A percentile compares a stretch with the other conserved stretches of the same genome.
These are phyloP conservation scores for Trichoderma sp. DNA, from an alignment of 2,329 filamentous ascomycete species.

Conservation along the genomic window DNA sequence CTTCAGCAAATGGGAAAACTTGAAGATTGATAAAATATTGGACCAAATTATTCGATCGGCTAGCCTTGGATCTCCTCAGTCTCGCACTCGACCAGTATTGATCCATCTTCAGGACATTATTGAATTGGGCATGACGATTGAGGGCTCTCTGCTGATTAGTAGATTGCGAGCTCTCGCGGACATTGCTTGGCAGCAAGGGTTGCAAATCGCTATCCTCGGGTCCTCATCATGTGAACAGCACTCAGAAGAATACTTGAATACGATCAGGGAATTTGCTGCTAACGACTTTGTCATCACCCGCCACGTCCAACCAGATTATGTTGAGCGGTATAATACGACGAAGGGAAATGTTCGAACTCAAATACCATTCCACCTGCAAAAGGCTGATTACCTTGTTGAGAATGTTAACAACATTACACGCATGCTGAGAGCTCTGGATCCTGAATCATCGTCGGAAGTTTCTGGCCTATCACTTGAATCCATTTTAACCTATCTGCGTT, in stretches of 20 bases:
- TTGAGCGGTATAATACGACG: constrained; percentile 21
- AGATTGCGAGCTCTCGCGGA: constrained; percentile 71
- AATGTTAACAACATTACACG: constrained; percentile 47
- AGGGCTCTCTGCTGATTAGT: constrained; percentile 66
- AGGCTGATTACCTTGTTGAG: constrained; percentile 42
- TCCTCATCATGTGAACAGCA: constrained; percentile 60
- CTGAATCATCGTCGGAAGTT: constrained; percentile 13
- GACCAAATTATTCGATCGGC: constrained; percentile 54
- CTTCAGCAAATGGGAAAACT: constrained; percentile 55
- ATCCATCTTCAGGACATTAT: constrained; percentile 79
- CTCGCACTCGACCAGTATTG: constrained; percentile 54
- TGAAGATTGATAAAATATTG: constrained; percentile 58
- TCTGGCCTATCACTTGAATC: constrained; percentile 26
- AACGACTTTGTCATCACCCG: constrained; percentile 42
- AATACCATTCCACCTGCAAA: constrained; percentile 28
- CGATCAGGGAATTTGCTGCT: constrained; percentile 38
- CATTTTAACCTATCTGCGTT: constrained; percentile 29
- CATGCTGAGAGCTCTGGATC: constrained; percentile 43
- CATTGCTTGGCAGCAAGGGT: constrained; percentile 66
- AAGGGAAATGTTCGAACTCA: not conserved
- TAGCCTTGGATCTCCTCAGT: constrained; percentile 34
- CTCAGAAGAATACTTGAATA: constrained; percentile 42
- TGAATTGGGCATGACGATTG: constrained; percentile 66
- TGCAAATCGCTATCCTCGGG: constrained; percentile 75
- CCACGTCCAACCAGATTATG: constrained; percentile 33